A percentile compares a stretch with the other conserved stretches of the same genome.
phyloP scores from a whole-genome alignment of 495 filamentous ascomycete species.

The Pyrenopolyporus hunteri region DNA sequence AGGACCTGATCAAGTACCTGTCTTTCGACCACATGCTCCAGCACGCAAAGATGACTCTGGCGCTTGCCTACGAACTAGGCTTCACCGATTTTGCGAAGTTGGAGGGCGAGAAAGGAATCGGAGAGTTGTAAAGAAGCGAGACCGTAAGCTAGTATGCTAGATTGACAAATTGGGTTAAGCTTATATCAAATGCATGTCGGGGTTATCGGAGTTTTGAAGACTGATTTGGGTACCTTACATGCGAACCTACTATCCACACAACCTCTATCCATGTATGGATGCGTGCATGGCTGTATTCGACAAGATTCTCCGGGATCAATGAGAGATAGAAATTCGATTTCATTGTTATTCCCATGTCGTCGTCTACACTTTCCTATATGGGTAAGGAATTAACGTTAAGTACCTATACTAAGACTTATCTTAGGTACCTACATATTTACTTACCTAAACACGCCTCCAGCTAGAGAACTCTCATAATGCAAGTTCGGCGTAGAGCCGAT shows the following conservation, averaged over 20 bases:
- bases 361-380: too few relatives aligned
- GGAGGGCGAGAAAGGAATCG: constrained; percentile 41
- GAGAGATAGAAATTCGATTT: background rate
- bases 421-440: too few relatives aligned
- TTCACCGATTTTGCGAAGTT: constrained; percentile 62
- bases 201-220: constrained; percentile 22
- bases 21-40: constrained; percentile 98
- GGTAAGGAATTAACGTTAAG: too few relatives aligned
- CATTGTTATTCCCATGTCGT: background rate
- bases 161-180: too few relatives aligned
- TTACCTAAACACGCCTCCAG: too few relatives aligned
- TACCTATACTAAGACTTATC: too few relatives aligned
- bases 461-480: background rate
- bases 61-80: constrained; percentile 86
- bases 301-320: too few relatives aligned
- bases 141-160: background rate
- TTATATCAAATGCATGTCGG: constrained; percentile 7
- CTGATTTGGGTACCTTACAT: too few relatives aligned
- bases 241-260: too few relatives aligned
- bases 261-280: too few relatives aligned
- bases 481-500: constrained; percentile 16
- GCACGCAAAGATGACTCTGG: constrained; percentile 90
- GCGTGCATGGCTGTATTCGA: too few relatives aligned
- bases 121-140: constrained; percentile 36
- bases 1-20: constrained; percentile 85